Percentiles rank a stretch among this genome's conserved stretches.
Evolutionary conservation across 139 green algal species (phyloP).

Genomic region (Chlamydomonas sp.): DNA sequence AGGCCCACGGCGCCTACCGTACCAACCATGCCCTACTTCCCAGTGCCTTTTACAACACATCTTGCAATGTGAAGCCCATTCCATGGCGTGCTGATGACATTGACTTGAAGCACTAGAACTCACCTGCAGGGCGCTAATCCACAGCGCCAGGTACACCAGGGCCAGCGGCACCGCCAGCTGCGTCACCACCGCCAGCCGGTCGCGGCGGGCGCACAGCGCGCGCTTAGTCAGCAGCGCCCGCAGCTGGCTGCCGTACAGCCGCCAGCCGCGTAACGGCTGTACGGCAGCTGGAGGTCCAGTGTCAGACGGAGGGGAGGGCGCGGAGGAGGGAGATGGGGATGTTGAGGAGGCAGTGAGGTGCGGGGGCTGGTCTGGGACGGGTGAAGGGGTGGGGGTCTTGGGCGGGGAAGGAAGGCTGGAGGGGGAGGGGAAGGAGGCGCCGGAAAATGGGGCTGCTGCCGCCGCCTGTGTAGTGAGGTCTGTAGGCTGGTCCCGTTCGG

Average conservation of each 20-base stretch:
- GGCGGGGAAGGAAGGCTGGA: background rate
- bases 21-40: too few relatives aligned
- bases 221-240: conserved; percentile 76
- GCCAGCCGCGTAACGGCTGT: conserved; percentile 6
- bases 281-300: background rate
- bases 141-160: conserved; percentile 55
- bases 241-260: conserved; percentile 67
- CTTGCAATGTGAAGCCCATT: too few relatives aligned
- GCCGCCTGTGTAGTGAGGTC: background rate
- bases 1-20: too few relatives aligned
- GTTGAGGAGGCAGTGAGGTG: background rate
- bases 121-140: conserved; percentile 52
- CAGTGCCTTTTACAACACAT: too few relatives aligned
- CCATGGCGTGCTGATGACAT: too few relatives aligned
- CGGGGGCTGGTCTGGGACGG: background rate
- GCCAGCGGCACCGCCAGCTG: conserved; percentile 60
- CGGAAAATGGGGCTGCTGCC: background rate
- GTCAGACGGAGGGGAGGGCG: background rate
- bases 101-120: too few relatives aligned
- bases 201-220: conserved; percentile 62
- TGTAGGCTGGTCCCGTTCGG: background rate
- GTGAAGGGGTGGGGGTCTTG: too few relatives aligned
- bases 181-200: conserved; percentile 67
- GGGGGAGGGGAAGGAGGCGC: background rate
- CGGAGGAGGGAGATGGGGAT: background rate